These are phyloP conservation scores for Auriculariales sp. DNA, from an alignment of 768 basidiomycete species.

Conservation along the genomic window DNA sequence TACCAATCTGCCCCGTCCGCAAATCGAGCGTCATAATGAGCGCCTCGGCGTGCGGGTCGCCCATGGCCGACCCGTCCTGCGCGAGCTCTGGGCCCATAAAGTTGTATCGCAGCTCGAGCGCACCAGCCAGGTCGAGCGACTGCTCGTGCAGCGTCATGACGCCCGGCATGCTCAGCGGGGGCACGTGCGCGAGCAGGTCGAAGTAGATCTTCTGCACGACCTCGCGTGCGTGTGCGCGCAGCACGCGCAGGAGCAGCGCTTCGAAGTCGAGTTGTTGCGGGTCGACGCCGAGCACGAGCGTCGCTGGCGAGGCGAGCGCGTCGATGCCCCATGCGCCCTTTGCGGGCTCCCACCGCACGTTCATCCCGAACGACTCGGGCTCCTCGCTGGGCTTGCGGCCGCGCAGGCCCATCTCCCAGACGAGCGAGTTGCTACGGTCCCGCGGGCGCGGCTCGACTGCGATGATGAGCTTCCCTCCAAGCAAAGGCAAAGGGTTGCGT, in stretches of 20 bases:
- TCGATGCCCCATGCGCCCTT: slow-evolving; percentile 47
- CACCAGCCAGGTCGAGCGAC: neutral
- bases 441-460: slow-evolving; percentile 30
- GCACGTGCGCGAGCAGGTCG: slow-evolving; percentile 22
- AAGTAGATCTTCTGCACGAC: slow-evolving; percentile 43
- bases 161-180: neutral
- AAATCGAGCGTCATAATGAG: slow-evolving; percentile 67
- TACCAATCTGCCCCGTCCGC: slow-evolving; percentile 61
- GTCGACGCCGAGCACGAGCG: slow-evolving; percentile 21
- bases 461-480: slow-evolving; percentile 63
- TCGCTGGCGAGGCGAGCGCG: slow-evolving; percentile 15
- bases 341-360: slow-evolving; percentile 65
- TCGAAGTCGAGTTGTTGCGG: slow-evolving; percentile 63
- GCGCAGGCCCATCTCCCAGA: slow-evolving; percentile 23
- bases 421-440: slow-evolving; percentile 1
- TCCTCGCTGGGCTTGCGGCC: slow-evolving; percentile 10
- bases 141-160: neutral
- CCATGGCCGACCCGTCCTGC: neutral
- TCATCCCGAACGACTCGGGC: neutral
- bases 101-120: slow-evolving; percentile 1
- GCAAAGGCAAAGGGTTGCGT: slow-evolving; percentile 33
- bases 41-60: slow-evolving; percentile 58
- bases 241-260: slow-evolving; percentile 43
- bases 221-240: slow-evolving; percentile 48
- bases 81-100: neutral